A percentile compares a stretch with the other conserved stretches of the same genome.
Conservation (phyloP, 352 stramenopile species). For the Peronosclerospora sorghi region DNA sequence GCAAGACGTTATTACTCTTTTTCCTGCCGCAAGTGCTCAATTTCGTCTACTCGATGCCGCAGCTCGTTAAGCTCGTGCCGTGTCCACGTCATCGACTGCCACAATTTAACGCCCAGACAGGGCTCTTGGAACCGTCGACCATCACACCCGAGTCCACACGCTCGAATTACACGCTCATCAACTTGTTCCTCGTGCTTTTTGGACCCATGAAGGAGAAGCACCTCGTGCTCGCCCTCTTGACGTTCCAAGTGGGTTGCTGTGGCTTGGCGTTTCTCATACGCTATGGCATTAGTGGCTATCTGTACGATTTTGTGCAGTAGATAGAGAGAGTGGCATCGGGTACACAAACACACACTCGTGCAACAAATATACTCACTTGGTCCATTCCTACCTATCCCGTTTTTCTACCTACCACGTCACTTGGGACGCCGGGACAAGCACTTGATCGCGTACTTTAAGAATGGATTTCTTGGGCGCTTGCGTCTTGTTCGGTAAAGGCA, state of each 20-base stretch:
- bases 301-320: conserved; percentile 84
- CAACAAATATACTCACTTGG: background rate
- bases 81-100: conserved; percentile 97
- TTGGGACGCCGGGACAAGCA: conserved; percentile 27
- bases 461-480: conserved; percentile 41
- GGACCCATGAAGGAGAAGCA: conserved; percentile 72
- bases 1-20: conserved; percentile 97
- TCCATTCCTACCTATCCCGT: background rate
- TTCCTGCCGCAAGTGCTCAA: conserved; percentile 98
- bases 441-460: conserved; percentile 29
- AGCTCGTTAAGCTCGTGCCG: conserved; percentile 96
- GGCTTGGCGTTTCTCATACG: conserved; percentile 73
- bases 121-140: conserved; percentile 86
- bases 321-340: conserved; percentile 1
- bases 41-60: conserved; percentile 96
- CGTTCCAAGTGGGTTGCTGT: conserved; percentile 69
- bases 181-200: conserved; percentile 77
- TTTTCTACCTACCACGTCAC: conserved; percentile 23
- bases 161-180: conserved; percentile 86
- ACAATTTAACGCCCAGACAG: conserved; percentile 89
- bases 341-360: conserved; percentile 6
- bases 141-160: conserved; percentile 77
- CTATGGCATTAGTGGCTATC: conserved; percentile 77
- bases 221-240: conserved; percentile 53
- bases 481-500: conserved; percentile 35